Base-by-base conservation (phyloP, 2,329 filamentous ascomycete species). In the Cladosporium sp. region DNA sequence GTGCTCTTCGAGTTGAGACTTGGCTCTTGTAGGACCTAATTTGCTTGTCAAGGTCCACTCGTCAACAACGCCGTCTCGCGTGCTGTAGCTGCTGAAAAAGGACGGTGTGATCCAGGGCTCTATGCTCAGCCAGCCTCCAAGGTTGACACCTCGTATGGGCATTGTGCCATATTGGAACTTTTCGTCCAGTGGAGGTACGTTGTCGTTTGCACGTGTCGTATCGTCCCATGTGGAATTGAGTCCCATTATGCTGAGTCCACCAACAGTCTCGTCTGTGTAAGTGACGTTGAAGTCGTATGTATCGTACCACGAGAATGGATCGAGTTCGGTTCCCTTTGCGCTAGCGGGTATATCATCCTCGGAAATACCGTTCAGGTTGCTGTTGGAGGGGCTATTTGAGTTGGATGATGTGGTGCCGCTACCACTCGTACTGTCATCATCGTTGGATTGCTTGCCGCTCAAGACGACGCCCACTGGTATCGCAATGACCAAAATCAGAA, bases 71-170 rank as follows among this genome's bases (percentile, higher is more conserved):
- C 78, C 87, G 81, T 81, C 88, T 70, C 78, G 80, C 2, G 79
- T 77, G 46, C 82, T 80, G 75, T 90, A 92, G 68, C 85, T 85
- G 67, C 87, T 80, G 80, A 99, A 99, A 29, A 97, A 84, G 0
- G 93, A 97, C 0, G 95, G 95, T 4, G 92, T 94, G 75, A 99
- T 98, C 77, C 96, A 97, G 0, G 95, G 95, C 74, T 99, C 95
- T 14, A 99, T 81, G 2, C 90, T 91, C 1, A 99, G 85, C 95
- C 95, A 99, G 14, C 95, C 95, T 60, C 95, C 95, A 1, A 98
- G 77, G 72, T 97, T 98, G 40, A 98, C 92, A 0, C 95, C 95
- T 7, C 94, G 88, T 28, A 96, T 92, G 2, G 93, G 93, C 64
- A 84, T 88, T 26, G 86, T 87, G 2, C 88, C 86, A 72, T 98